Evolutionary conservation across 768 basidiomycete genomes (phyloP).

Genomic region (Hypsizygus marmoreus): DNA sequence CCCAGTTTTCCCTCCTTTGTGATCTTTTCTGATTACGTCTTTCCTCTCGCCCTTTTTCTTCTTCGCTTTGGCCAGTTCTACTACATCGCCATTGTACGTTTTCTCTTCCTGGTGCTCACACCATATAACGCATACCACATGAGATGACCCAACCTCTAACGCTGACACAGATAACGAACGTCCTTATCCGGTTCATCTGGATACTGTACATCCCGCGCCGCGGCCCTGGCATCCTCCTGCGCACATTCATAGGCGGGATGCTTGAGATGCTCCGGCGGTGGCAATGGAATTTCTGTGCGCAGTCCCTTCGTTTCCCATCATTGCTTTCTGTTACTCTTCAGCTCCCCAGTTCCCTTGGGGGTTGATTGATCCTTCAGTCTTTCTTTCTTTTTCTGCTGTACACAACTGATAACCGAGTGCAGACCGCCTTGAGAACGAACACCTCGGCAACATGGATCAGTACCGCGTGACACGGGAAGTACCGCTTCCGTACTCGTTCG

Average conservation of each 20-base stretch:
- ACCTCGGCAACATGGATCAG: slow-evolving; percentile 90
- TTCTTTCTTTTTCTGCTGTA: too few species aligned
- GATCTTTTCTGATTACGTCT: background rate
- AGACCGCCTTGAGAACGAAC: slow-evolving; percentile 90
- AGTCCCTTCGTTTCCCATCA: background rate
- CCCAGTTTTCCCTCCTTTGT: too few species aligned
- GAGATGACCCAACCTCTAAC: background rate
- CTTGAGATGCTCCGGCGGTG: slow-evolving; percentile 80
- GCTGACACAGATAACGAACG: slow-evolving; percentile 62
- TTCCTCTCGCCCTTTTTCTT: background rate
- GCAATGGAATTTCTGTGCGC: slow-evolving; percentile 92
- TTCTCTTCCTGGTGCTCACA: background rate
- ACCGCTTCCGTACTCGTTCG: slow-evolving; percentile 75
- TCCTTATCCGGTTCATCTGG: slow-evolving; percentile 82
- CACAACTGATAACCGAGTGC: too few species aligned
- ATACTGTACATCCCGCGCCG: slow-evolving; percentile 67
- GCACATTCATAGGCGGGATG: slow-evolving; percentile 67
- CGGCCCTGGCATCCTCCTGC: slow-evolving; percentile 50
- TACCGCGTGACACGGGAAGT: slow-evolving; percentile 88
- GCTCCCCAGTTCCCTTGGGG: background rate
- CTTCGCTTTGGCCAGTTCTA: slow-evolving; percentile 55
- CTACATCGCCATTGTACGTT: slow-evolving; percentile 73
- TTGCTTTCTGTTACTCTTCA: background rate
- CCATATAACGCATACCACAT: background rate
- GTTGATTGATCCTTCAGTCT: too few species aligned